Evolutionary conservation across 768 basidiomycete genomes (phyloP), one percentile per base, ranked within the genome.

Genomic region (Pleurotus cornucopiae): DNA sequence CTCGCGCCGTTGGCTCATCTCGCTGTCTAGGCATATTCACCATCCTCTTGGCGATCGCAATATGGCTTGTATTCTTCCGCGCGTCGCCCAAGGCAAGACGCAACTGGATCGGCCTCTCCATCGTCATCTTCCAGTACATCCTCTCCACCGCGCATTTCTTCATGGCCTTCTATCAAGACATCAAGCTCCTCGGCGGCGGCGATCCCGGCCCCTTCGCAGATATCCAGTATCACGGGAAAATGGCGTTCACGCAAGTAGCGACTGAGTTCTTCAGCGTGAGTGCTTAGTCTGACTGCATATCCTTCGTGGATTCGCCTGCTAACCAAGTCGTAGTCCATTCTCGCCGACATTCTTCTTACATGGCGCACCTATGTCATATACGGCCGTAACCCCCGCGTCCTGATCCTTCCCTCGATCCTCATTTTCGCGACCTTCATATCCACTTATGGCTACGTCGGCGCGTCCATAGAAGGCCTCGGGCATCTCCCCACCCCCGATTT

Each of bases 61-160:
- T 53, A 39, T 53, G 51, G 51, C 51, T 53, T 9, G 51, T 53
- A n/a, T 41, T 34, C 51, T 53, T 53, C 51, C 51, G 51, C 4
- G 20, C 39, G 39, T 7, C 41, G n/a, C n/a, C 23, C 11, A 39
- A 39, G 39, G 37, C n/a, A 14, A 40, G 21, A 11, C 34, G 39
- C 11, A 14, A 39, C 37, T 53, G 34, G 21, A 26, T 53, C 39
- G 51, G 51, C 39, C 51, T 53, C 34, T 11, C 51, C 51, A 53
- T 53, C 51, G 39, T 53, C 51, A 18, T 53, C 18, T 43, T 53
- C 20, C 51, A 53, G n/a, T 53, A 40, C 51, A 20, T 20, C 39
- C 51, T 53, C n/a, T 39, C 51, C 34, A 53, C 51, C 37, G 51
- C 51, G 5, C 51, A 53, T n/a, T 53, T 53, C 51, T 53, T 53